Conservation (phyloP, 169 alveolate genomes). For the Theileria luwenshuni region DNA sequence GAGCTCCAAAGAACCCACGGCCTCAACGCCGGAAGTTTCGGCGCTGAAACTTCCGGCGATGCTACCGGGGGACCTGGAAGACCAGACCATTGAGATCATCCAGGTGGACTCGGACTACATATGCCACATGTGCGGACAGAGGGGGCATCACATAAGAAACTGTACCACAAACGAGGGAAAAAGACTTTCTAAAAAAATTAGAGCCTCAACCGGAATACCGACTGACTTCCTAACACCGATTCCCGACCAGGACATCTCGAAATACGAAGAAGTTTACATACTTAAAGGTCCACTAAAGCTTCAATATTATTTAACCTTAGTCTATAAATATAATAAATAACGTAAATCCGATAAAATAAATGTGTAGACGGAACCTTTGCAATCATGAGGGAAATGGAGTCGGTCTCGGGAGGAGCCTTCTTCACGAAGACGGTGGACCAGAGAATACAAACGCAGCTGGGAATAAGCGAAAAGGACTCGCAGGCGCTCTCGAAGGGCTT, state of each 20-base stretch:
- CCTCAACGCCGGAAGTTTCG: not conserved
- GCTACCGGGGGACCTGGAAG: not conserved
- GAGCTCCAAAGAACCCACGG: not conserved
- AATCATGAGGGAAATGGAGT: constrained; percentile 80
- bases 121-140: constrained; percentile 87
- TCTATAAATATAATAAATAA: not conserved
- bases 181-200: constrained; percentile 76
- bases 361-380: constrained; percentile 82
- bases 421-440: constrained; percentile 84
- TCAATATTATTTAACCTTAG: not conserved
- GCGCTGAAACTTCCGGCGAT: not conserved
- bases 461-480: constrained; percentile 69
- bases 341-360: not conserved
- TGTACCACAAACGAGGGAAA: constrained; percentile 78
- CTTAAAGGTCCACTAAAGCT: constrained; percentile 50
- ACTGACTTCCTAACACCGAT: constrained; percentile 79
- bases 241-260: constrained; percentile 74
- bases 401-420: constrained; percentile 84
- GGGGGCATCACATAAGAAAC: constrained; percentile 83
- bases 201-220: constrained; percentile 87
- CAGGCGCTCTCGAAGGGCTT: constrained; percentile 62
- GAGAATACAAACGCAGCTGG: constrained; percentile 75
- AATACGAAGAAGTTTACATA: constrained; percentile 78
- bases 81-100: constrained; percentile 9
- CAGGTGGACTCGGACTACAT: constrained; percentile 68